Evolutionary conservation across 164 flowering plant genomes (phyloP).

Genomic region (Echeveria elegans): DNA sequence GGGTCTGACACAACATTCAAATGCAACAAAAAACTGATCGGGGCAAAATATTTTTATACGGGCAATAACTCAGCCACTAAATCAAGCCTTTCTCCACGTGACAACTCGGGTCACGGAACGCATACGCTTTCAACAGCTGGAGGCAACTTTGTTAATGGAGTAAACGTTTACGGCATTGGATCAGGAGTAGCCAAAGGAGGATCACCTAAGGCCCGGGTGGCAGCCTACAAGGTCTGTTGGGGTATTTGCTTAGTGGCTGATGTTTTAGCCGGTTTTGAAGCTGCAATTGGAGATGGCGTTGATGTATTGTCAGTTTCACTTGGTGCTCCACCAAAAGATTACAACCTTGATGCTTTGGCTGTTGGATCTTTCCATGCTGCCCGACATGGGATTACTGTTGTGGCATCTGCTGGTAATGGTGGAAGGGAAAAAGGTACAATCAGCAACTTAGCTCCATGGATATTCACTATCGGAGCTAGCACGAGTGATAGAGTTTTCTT

Average conservation of each 20-base stretch:
- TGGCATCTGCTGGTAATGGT: slow-evolving; percentile 47
- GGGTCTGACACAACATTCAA: too few relatives aligned
- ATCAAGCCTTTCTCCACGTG: too few relatives aligned
- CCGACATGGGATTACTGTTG: slow-evolving; percentile 41
- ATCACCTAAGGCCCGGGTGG: slow-evolving; percentile 39
- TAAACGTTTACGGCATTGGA: too few relatives aligned
- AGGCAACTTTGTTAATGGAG: too few relatives aligned
- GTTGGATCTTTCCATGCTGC: slow-evolving; percentile 69
- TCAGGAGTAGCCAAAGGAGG: slow-evolving; percentile 21
- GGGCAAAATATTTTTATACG: too few relatives aligned
- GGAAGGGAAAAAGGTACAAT: slow-evolving; percentile 49
- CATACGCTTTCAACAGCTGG: too few relatives aligned
- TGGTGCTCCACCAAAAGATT: slow-evolving; percentile 29
- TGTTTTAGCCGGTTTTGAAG: slow-evolving; percentile 41
- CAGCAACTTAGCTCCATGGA: slow-evolving; percentile 53
- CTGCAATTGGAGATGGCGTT: slow-evolving; percentile 49
- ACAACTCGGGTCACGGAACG: too few relatives aligned
- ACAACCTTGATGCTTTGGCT: slow-evolving; percentile 29
- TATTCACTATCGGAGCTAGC: slow-evolving; percentile 60
- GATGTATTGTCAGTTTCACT: slow-evolving; percentile 39
- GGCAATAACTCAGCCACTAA: too few relatives aligned
- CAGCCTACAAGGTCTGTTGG: slow-evolving; percentile 40
- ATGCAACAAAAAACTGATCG: too few relatives aligned
- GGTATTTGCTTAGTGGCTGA: slow-evolving; percentile 18
- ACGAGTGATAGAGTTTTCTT: slow-evolving; percentile 45